A percentile compares a stretch with the other conserved stretches of the same genome.
Evolutionary conservation across 805 yeast genomes (phyloP).

Genomic region (Jamesozyma piceae): DNA sequence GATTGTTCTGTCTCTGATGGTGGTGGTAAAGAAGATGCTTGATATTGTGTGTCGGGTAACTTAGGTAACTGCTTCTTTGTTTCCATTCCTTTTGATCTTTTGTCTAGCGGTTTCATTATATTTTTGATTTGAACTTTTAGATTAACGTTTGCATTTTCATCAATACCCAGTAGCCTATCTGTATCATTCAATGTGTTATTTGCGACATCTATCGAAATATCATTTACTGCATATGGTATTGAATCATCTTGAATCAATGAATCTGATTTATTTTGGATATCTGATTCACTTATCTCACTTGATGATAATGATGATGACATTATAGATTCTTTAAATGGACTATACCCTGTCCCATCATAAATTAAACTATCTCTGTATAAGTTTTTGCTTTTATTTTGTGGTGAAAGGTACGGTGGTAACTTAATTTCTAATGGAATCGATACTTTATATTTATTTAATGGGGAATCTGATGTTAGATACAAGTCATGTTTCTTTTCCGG

Average conservation of each 20-base stretch:
- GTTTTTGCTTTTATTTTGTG: constrained; percentile 24
- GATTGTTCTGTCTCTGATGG: neutral
- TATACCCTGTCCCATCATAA: constrained; percentile 33
- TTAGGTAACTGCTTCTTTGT: neutral
- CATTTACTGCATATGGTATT: constrained; percentile 24
- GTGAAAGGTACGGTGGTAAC: constrained; percentile 33
- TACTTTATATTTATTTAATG: constrained; percentile 27
- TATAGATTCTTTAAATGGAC: constrained; percentile 14
- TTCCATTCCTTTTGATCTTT: neutral
- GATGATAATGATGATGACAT: neutral
- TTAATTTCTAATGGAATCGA: constrained; percentile 33
- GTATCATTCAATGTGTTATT: constrained; percentile 9
- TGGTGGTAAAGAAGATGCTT: neutral
- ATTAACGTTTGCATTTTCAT: constrained; percentile 27
- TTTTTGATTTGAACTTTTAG: constrained; percentile 25
- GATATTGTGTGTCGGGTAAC: neutral
- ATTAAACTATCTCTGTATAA: constrained; percentile 24
- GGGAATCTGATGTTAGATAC: constrained; percentile 31
- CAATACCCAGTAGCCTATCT: constrained; percentile 24
- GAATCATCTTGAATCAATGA: constrained; percentile 12
- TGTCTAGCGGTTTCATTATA: constrained; percentile 8
- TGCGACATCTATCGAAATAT: constrained; percentile 19
- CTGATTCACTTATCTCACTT: neutral
- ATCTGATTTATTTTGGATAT: neutral
- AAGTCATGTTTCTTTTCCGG: constrained; percentile 11